Conservation (phyloP, 192 early-diverging fungal genomes). For the Coemansia sp. region DNA sequence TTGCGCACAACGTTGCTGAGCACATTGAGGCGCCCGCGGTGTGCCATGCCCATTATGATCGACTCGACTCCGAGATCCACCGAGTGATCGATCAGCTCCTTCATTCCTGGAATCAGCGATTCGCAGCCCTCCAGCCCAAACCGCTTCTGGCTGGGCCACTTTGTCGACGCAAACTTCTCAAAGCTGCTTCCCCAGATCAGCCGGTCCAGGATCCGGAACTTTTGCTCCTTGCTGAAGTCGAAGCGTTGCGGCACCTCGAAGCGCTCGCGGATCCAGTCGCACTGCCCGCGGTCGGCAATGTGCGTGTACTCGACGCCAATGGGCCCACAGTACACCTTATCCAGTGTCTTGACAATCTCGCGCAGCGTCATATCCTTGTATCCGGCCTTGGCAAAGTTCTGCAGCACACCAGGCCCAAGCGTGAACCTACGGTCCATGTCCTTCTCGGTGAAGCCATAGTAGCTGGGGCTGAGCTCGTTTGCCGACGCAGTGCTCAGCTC, state of each 20-base stretch:
- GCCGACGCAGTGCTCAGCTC: conserved; percentile 61
- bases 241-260: conserved; percentile 92
- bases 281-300: conserved; percentile 93
- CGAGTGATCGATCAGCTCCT: conserved; percentile 94
- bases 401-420: conserved; percentile 94
- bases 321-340: conserved; percentile 89
- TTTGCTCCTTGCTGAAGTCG: conserved; percentile 87
- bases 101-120: conserved; percentile 97
- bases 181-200: conserved; percentile 97
- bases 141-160: conserved; percentile 97
- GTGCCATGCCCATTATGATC: conserved; percentile 98
- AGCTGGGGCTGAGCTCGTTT: conserved; percentile 79
- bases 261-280: conserved; percentile 94
- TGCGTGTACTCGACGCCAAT: conserved; percentile 98
- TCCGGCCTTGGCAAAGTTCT: conserved; percentile 75
- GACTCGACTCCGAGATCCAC: conserved; percentile 95
- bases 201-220: conserved; percentile 91
- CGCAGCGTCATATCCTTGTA: conserved; percentile 79
- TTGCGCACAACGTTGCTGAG: conserved; percentile 99
- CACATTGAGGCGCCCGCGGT: conserved; percentile 98
- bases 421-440: conserved; percentile 92
- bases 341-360: conserved; percentile 83
- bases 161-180: conserved; percentile 93
- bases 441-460: conserved; percentile 94
- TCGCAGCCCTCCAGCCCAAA: conserved; percentile 99